Evolutionary conservation across 2,329 filamentous ascomycete genomes (phyloP).

Genomic region (Hawksworthiomyces lignivorus): DNA sequence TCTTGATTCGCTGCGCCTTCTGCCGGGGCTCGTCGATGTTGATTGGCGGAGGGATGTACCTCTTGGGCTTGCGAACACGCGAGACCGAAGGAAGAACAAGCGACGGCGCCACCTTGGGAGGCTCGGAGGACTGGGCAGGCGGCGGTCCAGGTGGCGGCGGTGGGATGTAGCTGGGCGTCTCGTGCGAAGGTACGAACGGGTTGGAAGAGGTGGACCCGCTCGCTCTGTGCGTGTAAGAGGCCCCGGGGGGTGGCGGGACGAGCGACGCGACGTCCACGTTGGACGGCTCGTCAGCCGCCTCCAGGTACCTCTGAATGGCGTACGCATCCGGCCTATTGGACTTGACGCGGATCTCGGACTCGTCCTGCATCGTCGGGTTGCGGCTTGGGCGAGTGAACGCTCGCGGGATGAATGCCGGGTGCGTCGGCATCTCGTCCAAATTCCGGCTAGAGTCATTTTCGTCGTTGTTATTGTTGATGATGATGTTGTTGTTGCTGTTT

Average conservation of each 20-base stretch:
- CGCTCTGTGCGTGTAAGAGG: neutral
- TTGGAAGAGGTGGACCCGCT: neutral
- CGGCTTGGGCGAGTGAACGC: slow-evolving; percentile 7
- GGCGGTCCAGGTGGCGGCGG: slow-evolving; percentile 19
- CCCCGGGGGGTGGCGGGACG: slow-evolving; percentile 10
- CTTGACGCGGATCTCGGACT: neutral
- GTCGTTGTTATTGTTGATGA: neutral
- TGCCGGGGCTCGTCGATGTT: slow-evolving; percentile 14
- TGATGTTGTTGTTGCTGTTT: too few relatives aligned
- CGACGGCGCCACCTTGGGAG: slow-evolving; percentile 17
- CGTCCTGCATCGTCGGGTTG: neutral
- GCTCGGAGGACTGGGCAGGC: neutral
- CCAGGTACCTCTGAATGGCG: slow-evolving; percentile 30
- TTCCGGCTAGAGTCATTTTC: neutral
- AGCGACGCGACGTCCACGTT: slow-evolving; percentile 13
- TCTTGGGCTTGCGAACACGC: slow-evolving; percentile 32
- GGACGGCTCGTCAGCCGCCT: slow-evolving; percentile 20
- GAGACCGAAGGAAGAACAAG: slow-evolving; percentile 31
- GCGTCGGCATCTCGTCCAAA: slow-evolving; percentile 33
- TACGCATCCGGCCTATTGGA: slow-evolving; percentile 21
- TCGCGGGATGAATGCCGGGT: slow-evolving; percentile 40
- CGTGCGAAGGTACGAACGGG: neutral
- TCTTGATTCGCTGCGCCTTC: too few relatives aligned
- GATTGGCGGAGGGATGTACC: slow-evolving; percentile 32
- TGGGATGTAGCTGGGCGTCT: slow-evolving; percentile 1